These are phyloP conservation scores for Pythium apleroticum DNA, from an alignment of 352 stramenopile genomes.

Conservation along the genomic window DNA sequence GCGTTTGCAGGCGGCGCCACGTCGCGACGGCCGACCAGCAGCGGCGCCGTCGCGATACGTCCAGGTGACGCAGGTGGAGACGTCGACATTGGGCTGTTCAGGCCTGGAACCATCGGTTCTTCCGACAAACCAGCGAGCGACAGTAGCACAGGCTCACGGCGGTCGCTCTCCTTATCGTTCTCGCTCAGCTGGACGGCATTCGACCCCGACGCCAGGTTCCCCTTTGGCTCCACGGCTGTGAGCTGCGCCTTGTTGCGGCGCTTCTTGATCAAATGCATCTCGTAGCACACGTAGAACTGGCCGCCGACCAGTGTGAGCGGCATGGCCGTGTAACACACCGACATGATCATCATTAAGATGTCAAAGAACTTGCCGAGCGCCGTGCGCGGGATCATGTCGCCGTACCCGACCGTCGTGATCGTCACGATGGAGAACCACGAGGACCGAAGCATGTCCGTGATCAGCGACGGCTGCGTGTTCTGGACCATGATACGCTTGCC, in stretches of 20 bases:
- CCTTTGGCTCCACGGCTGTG: slow-evolving; percentile 13
- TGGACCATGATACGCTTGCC: slow-evolving; percentile 72
- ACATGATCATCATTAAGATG: slow-evolving; percentile 61
- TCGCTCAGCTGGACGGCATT: background rate
- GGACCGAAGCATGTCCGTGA: slow-evolving; percentile 71
- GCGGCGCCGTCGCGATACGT: background rate
- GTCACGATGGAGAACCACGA: slow-evolving; percentile 76
- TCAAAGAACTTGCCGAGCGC: slow-evolving; percentile 67
- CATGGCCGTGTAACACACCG: slow-evolving; percentile 74
- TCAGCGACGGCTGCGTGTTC: slow-evolving; percentile 35
- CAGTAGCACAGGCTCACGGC: slow-evolving; percentile 10
- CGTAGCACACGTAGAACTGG: slow-evolving; percentile 71
- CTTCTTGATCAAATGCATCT: slow-evolving; percentile 40
- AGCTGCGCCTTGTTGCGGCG: slow-evolving; percentile 18
- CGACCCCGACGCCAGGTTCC: background rate
- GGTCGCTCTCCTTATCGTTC: background rate
- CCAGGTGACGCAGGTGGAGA: background rate
- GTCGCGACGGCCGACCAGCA: slow-evolving; percentile 10
- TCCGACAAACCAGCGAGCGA: slow-evolving; percentile 8
- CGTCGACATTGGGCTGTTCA: slow-evolving; percentile 10
- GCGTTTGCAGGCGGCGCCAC: background rate
- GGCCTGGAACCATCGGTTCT: slow-evolving; percentile 16
- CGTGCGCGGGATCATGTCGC: slow-evolving; percentile 60
- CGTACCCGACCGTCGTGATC: slow-evolving; percentile 75
- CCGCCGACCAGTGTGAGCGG: slow-evolving; percentile 73